phyloP scores from a whole-genome alignment of 2,329 filamentous ascomycete genomes.

The Fusarium sp. region DNA sequence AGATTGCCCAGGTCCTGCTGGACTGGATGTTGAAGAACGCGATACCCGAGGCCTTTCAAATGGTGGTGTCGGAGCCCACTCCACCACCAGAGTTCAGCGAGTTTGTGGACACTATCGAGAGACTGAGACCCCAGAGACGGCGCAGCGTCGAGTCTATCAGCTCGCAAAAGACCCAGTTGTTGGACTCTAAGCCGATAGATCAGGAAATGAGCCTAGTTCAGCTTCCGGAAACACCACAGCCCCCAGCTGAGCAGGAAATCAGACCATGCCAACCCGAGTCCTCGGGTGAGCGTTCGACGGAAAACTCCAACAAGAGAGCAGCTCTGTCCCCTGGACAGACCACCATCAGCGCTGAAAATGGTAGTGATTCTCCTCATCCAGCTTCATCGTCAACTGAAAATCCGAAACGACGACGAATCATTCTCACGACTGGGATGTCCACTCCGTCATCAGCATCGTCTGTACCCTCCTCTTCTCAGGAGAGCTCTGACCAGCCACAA shows the following conservation, averaged over 20 bases:
- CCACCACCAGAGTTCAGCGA: conserved; percentile 4
- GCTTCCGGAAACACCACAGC: conserved; percentile 4
- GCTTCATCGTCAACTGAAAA: background rate
- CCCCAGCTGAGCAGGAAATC: background rate
- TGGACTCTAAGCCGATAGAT: background rate
- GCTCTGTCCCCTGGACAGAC: conserved; percentile 11
- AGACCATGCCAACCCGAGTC: background rate
- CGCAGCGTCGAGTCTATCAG: background rate
- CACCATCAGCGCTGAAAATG: background rate
- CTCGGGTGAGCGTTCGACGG: background rate
- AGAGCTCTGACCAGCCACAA: background rate
- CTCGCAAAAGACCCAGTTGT: background rate
- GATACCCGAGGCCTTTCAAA: background rate
- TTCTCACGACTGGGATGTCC: background rate
- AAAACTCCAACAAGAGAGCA: conserved; percentile 7
- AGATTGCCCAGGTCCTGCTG: conserved; percentile 55
- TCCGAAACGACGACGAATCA: conserved; percentile 18
- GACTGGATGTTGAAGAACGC: conserved; percentile 52
- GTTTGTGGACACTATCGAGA: background rate
- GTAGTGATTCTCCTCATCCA: background rate
- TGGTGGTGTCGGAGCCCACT: background rate
- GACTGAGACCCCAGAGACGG: background rate
- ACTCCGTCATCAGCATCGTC: background rate
- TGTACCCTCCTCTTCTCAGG: background rate
- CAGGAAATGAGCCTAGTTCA: background rate